Evolutionary conservation across 2,329 filamentous ascomycete species (phyloP).

Genomic region (Allantophomopsis lycopodina): DNA sequence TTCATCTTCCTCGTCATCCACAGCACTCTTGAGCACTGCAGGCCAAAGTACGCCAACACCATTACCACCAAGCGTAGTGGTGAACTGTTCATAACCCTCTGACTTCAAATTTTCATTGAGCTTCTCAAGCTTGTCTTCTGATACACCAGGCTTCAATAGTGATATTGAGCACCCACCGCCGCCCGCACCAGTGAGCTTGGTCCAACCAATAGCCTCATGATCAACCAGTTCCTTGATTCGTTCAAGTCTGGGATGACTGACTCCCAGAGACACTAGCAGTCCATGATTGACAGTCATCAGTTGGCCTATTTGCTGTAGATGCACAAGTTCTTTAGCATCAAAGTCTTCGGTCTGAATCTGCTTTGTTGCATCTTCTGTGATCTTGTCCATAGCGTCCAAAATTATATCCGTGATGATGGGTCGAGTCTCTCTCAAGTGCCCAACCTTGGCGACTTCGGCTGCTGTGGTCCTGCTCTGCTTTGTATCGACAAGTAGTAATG

Average conservation of each 20-base stretch:
- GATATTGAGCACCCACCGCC: constrained; percentile 95
- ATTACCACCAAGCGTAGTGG: constrained; percentile 82
- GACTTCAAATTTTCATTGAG: constrained; percentile 51
- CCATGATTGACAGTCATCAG: constrained; percentile 92
- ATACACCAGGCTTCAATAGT: constrained; percentile 56
- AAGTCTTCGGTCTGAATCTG: constrained; percentile 50
- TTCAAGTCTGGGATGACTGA: constrained; percentile 88
- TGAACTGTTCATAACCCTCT: constrained; percentile 73
- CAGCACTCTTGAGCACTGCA: constrained; percentile 75
- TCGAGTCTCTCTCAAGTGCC: constrained; percentile 53
- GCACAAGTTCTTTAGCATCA: constrained; percentile 46
- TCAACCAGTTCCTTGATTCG: constrained; percentile 85
- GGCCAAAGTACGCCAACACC: constrained; percentile 92
- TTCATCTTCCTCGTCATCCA: constrained; percentile 62
- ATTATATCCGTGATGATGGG: constrained; percentile 69
- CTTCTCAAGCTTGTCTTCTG: constrained; percentile 38
- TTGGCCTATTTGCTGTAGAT: constrained; percentile 66
- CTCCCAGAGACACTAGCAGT: constrained; percentile 76
- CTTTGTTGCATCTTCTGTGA: constrained; percentile 40
- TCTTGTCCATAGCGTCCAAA: constrained; percentile 71
- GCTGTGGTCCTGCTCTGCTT: constrained; percentile 76
- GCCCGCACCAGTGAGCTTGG: constrained; percentile 89
- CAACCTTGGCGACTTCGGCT: constrained; percentile 78
- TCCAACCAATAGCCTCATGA: constrained; percentile 84
- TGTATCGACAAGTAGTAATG: constrained; percentile 81